Conservation (phyloP, 306 rosid genomes). For the Quercus glauca region DNA sequence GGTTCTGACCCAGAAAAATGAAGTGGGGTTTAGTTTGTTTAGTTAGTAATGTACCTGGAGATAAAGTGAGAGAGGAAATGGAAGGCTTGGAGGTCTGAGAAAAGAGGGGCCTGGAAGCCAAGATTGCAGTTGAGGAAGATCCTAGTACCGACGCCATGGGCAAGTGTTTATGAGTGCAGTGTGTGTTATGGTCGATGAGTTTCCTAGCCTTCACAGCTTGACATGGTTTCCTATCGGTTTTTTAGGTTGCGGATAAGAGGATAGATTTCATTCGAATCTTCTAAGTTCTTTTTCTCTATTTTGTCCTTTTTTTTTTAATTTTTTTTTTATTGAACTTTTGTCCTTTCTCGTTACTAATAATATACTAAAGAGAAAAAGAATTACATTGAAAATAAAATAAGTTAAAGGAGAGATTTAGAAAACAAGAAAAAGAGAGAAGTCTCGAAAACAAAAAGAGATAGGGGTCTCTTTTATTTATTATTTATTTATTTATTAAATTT, state of each 20-base stretch:
- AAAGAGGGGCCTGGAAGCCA: conserved; percentile 50
- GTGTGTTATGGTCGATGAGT: background rate
- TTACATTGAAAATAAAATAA: background rate
- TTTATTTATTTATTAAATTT: background rate
- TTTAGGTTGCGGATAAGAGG: conserved; percentile 57
- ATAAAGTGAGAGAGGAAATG: conserved; percentile 39
- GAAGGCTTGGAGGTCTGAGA: conserved; percentile 45
- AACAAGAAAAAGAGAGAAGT: background rate
- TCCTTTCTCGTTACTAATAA: background rate
- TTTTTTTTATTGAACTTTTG: too few relatives aligned
- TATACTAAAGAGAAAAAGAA: background rate
- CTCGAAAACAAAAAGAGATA: background rate
- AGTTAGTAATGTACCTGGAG: conserved; percentile 49
- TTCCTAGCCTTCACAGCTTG: conserved; percentile 11
- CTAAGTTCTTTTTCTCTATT: background rate
- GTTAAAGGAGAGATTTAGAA: too few relatives aligned
- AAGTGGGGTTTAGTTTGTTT: background rate
- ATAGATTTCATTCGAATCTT: conserved; percentile 46
- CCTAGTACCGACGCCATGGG: conserved; percentile 76
- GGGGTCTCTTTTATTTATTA: background rate
- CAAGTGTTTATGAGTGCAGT: background rate
- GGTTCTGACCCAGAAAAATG: background rate
- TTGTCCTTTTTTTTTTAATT: background rate
- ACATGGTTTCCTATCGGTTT: conserved; percentile 42
- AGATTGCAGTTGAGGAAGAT: conserved; percentile 58